Evolutionary conservation across 108 stramenopile genomes (phyloP).

Genomic region (Pseudonitzschia multistriata): DNA sequence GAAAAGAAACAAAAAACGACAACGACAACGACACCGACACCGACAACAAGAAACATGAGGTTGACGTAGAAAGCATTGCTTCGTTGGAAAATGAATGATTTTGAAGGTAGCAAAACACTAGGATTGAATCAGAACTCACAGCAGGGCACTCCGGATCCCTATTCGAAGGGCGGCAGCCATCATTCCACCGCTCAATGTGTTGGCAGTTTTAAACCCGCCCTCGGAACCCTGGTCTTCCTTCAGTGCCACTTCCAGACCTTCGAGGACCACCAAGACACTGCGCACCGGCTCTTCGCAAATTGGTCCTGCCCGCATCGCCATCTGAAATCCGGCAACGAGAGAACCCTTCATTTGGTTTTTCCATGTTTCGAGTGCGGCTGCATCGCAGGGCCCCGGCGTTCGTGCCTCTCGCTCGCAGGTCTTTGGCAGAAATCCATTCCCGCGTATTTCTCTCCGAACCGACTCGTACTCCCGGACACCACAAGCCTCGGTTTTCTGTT

Average conservation of each 20-base stretch:
- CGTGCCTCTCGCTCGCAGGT: slow-evolving; percentile 3
- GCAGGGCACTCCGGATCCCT: slow-evolving; percentile 75
- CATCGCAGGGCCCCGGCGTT: slow-evolving; percentile 27
- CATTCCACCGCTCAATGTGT: slow-evolving; percentile 73
- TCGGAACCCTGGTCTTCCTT: slow-evolving; percentile 19
- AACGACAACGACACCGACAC: neutral
- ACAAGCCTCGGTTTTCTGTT: slow-evolving; percentile 1
- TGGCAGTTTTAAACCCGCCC: slow-evolving; percentile 35
- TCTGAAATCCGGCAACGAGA: slow-evolving; percentile 78
- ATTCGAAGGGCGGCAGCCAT: slow-evolving; percentile 67
- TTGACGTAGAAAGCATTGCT: neutral
- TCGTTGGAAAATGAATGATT: slow-evolving; percentile 1
- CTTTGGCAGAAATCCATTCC: slow-evolving; percentile 11
- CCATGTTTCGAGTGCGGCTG: slow-evolving; percentile 63
- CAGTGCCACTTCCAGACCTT: slow-evolving; percentile 81
- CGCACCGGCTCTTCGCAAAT: slow-evolving; percentile 88
- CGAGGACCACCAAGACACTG: slow-evolving; percentile 73
- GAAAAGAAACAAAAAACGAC: neutral
- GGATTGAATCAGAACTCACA: slow-evolving; percentile 39
- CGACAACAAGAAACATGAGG: neutral
- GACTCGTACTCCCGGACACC: slow-evolving; percentile 21
- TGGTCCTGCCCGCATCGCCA: slow-evolving; percentile 77
- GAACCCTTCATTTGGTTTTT: slow-evolving; percentile 72
- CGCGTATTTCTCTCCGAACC: slow-evolving; percentile 18
- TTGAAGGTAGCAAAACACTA: neutral